Conservation (phyloP, 768 basidiomycete species). For the Kwoniella newhampshirensis region DNA sequence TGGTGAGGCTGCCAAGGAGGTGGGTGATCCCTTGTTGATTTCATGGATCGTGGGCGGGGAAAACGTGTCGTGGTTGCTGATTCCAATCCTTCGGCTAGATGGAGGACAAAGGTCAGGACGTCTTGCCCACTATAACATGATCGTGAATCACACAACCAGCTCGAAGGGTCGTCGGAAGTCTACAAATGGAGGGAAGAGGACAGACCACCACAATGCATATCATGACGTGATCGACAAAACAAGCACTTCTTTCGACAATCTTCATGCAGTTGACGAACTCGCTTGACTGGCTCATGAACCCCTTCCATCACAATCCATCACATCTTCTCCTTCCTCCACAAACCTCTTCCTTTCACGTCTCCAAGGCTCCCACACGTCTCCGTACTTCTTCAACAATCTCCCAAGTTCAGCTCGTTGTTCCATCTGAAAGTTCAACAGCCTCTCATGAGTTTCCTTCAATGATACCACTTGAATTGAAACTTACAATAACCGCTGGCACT, state of each 20-base stretch:
- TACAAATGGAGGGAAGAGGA: background rate
- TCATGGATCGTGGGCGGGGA: background rate
- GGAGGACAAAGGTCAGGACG: constrained; percentile 42
- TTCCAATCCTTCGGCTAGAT: constrained; percentile 4
- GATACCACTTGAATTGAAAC: constrained; percentile 64
- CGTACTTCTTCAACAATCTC: constrained; percentile 76
- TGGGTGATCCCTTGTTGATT: constrained; percentile 16
- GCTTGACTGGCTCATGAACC: constrained; percentile 14
- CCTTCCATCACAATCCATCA: constrained; percentile 47
- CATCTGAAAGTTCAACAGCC: constrained; percentile 71
- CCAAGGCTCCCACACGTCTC: constrained; percentile 84
- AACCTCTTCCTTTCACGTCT: constrained; percentile 62
- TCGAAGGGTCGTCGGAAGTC: background rate
- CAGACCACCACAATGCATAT: constrained; percentile 5
- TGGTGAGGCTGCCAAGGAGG: constrained; percentile 36
- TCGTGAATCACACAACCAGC: background rate
- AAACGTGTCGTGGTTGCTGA: constrained; percentile 1
- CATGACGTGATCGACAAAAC: background rate
- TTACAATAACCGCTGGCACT: constrained; percentile 43
- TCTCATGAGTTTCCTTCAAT: constrained; percentile 72
- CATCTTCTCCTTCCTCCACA: constrained; percentile 48
- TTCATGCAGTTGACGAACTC: too few species aligned
- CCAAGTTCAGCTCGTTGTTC: constrained; percentile 81
- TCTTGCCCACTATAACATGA: constrained; percentile 40
- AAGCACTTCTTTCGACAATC: background rate